These are phyloP conservation scores for Fusarium citri DNA, from an alignment of 2,329 filamentous ascomycete species.

Conservation along the genomic window DNA sequence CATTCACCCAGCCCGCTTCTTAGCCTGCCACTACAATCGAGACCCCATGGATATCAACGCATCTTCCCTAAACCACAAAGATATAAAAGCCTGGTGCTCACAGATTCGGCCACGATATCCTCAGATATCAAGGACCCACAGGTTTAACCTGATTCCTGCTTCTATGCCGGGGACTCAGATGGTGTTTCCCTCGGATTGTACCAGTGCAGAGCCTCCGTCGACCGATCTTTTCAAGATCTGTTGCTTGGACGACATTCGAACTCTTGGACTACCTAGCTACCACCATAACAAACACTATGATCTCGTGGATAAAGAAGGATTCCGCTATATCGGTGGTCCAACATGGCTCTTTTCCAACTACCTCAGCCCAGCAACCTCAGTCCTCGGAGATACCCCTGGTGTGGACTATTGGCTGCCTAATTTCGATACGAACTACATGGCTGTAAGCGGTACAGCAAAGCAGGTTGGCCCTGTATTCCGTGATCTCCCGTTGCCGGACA, in stretches of 20 bases:
- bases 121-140: accelerated
- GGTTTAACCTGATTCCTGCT: not conserved
- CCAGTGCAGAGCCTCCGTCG: not conserved
- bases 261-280: not conserved
- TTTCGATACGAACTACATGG: accelerated
- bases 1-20: not conserved
- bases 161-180: not conserved
- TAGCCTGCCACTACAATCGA: accelerated
- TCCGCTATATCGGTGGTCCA: not conserved
- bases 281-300: not conserved
- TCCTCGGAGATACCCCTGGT: accelerated
- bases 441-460: not conserved
- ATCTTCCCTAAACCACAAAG: accelerated
- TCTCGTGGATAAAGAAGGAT: accelerated
- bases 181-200: not conserved
- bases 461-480: not conserved
- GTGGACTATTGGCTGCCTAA: not conserved
- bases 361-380: accelerated
- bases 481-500: too few species aligned
- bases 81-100: not conserved
- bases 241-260: not conserved
- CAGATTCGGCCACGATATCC: not conserved
- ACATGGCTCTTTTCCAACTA: not conserved
- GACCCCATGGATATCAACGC: not conserved
- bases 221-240: not conserved